Evolutionary conservation across 2,329 filamentous ascomycete genomes (phyloP), one percentile per base, ranked within the genome.

Genomic region (Ceratocystis papillata): DNA sequence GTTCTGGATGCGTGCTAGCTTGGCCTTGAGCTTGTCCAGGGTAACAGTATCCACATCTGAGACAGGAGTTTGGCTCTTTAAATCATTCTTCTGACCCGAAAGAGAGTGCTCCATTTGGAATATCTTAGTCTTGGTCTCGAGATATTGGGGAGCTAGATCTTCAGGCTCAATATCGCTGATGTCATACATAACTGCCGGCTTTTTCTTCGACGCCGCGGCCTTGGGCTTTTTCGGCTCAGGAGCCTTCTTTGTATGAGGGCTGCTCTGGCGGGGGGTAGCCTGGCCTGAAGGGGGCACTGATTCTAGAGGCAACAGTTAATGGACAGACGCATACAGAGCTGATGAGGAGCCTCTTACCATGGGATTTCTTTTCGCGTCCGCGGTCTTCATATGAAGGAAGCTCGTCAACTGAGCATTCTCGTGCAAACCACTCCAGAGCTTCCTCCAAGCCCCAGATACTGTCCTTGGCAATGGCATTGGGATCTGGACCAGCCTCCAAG

Each of bases 351-450:
- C 6, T 62, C 64, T 63, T 71, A 75, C 77, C 76, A 73, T 44
- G n/a, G 20, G 73, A 72, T 67, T 78, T 82, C 1, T 71, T 68
- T 4, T 73, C 71, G 41, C 75, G 79, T 15, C 72, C 71, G 64
- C 73, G 77, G 66, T 79, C 80, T 22, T 88, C 85, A 73, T 94
- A 95, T 60, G 84, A 80, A 5, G 88, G 88, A 45, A 93, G 79
- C 70, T 92, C 87, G 0, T 85, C 82, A 69, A 80, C 77, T 15
- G 81, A 77, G 71, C 87, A 89, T 73, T 94, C 84, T 69, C 89
- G 79, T n/a, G 90, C 89, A 65, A 97, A 81, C 90, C 91, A 96
- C 71, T 96, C 90, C 22, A 99, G 75, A 30, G 89, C 86, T 75
- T 96, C 92, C 68, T 95, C 87, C 45, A 97, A 77, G 8, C 92